Conservation (phyloP, 202 grass and related monocot genomes). For the Musa balbisiana region DNA sequence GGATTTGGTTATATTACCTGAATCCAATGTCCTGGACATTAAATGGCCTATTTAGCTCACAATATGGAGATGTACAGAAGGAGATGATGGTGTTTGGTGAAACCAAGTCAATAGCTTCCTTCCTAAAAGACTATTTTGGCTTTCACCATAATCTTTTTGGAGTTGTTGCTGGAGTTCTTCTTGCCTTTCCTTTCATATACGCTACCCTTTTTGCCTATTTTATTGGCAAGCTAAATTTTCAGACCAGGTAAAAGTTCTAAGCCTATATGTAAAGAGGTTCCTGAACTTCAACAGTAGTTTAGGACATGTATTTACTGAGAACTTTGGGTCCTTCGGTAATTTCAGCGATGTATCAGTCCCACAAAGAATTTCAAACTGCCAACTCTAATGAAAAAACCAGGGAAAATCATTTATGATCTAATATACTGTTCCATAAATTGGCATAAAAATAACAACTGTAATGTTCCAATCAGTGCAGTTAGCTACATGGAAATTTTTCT, state of each 20-base stretch:
- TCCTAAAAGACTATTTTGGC: conserved; percentile 55
- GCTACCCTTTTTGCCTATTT: conserved; percentile 40
- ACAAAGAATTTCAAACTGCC: too few species aligned
- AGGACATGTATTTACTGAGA: too few species aligned
- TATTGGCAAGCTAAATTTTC: conserved; percentile 54
- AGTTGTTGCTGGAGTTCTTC: conserved; percentile 25
- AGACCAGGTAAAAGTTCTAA: conserved; percentile 37
- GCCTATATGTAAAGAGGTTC: background rate
- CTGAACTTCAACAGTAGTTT: too few species aligned
- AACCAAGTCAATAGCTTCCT: conserved; percentile 29
- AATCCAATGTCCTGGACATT: conserved; percentile 39
- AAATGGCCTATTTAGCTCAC: conserved; percentile 46
- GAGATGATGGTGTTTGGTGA: conserved; percentile 39
- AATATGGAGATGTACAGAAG: conserved; percentile 41
- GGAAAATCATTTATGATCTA: too few species aligned
- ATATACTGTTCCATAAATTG: too few species aligned
- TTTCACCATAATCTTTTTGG: conserved; percentile 37
- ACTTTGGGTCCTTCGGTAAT: too few species aligned
- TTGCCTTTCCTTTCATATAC: conserved; percentile 31
- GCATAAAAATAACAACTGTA: too few species aligned
- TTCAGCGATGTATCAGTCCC: too few species aligned
- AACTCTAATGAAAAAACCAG: too few species aligned
- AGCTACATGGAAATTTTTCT: too few species aligned
- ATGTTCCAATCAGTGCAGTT: too few species aligned
- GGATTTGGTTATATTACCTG: conserved; percentile 55